phyloP scores from a whole-genome alignment of 1,139 yeast genomes.

The Schizosaccharomyces versatilis region DNA sequence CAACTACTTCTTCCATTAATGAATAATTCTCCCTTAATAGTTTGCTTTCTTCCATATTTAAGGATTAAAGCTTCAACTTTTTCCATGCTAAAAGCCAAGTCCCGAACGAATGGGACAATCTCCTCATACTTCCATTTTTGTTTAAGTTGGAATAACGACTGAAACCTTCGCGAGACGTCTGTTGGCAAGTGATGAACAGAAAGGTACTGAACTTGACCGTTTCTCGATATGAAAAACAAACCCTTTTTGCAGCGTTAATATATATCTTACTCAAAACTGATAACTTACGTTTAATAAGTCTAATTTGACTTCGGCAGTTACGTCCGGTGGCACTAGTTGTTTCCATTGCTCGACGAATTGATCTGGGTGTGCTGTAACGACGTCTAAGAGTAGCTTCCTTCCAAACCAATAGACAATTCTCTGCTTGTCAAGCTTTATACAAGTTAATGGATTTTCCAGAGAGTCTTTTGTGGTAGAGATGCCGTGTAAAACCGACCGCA shows the following conservation, averaged over 20 bases:
- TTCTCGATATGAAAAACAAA: background rate
- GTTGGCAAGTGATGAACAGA: background rate
- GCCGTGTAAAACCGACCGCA: background rate
- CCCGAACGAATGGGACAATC: background rate
- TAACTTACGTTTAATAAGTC: background rate
- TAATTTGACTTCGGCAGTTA: background rate
- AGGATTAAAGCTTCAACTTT: constrained; percentile 2
- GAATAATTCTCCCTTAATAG: background rate
- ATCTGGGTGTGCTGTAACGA: background rate
- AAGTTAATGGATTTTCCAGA: background rate
- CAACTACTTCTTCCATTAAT: background rate
- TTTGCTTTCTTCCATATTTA: constrained; percentile 3
- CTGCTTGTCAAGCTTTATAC: background rate
- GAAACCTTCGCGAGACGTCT: background rate
- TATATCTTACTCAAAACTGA: background rate
- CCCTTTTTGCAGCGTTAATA: background rate
- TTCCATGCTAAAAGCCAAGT: background rate
- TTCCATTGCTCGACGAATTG: background rate
- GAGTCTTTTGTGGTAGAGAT: background rate
- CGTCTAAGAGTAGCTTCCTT: background rate
- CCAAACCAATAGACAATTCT: background rate
- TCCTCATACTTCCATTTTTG: constrained; percentile 1
- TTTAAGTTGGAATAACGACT: background rate
- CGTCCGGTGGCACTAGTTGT: background rate
- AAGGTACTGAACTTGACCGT: background rate